Evolutionary conservation across 768 basidiomycete genomes (phyloP).

Genomic region (Ramaria sp.): DNA sequence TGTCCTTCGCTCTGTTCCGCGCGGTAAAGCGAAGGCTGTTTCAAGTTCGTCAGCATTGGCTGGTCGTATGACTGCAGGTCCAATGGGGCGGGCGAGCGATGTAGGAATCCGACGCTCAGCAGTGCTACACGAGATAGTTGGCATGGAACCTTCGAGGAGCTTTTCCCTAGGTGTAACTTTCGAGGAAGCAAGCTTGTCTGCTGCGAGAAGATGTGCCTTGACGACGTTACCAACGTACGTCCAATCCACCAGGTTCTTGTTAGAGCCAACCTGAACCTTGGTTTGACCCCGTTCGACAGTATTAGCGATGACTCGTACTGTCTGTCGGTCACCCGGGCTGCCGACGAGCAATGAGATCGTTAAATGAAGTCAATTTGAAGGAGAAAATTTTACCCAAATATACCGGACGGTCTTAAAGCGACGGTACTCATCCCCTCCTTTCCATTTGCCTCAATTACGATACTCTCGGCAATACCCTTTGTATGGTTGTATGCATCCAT

Average conservation of each 20-base stretch:
- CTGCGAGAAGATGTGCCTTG: slow-evolving; percentile 86
- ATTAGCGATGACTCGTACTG: slow-evolving; percentile 66
- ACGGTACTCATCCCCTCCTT: slow-evolving; percentile 78
- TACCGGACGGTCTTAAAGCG: slow-evolving; percentile 84
- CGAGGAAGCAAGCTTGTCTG: slow-evolving; percentile 59
- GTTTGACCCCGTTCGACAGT: slow-evolving; percentile 78
- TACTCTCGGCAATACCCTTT: slow-evolving; percentile 79
- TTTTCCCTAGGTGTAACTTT: slow-evolving; percentile 25
- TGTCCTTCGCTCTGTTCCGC: slow-evolving; percentile 31
- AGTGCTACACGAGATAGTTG: slow-evolving; percentile 53
- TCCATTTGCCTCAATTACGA: slow-evolving; percentile 81
- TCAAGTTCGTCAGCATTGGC: slow-evolving; percentile 47
- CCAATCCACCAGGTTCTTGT: slow-evolving; percentile 90
- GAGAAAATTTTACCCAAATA: slow-evolving; percentile 67
- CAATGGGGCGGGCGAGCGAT: slow-evolving; percentile 68
- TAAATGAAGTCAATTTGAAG: neutral
- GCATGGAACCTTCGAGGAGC: slow-evolving; percentile 37
- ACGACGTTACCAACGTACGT: slow-evolving; percentile 96
- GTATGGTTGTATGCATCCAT: slow-evolving; percentile 91
- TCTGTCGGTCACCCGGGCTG: slow-evolving; percentile 88
- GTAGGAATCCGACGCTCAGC: slow-evolving; percentile 65
- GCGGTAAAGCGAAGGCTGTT: slow-evolving; percentile 39
- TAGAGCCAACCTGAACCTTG: slow-evolving; percentile 88
- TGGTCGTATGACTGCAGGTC: slow-evolving; percentile 62
- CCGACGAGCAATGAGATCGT: slow-evolving; percentile 2